These are phyloP conservation scores for Beauveria australis DNA, from an alignment of 2,329 filamentous ascomycete species.

Conservation along the genomic window DNA sequence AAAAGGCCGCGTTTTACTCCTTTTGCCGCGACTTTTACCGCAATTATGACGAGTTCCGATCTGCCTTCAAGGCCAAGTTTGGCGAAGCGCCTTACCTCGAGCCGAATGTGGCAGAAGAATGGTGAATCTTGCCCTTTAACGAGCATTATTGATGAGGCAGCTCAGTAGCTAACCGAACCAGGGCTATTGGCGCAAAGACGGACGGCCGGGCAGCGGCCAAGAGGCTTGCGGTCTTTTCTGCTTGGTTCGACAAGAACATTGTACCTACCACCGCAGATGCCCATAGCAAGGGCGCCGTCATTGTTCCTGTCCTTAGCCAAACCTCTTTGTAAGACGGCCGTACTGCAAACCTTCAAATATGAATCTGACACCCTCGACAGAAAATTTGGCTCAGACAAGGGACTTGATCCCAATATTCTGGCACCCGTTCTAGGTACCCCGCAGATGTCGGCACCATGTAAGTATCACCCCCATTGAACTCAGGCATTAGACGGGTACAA, in stretches of 20 bases:
- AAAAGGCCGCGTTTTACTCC: conserved; percentile 22
- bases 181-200: conserved; percentile 16
- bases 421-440: conserved; percentile 23
- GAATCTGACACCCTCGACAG: not conserved
- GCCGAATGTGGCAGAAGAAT: conserved; percentile 20
- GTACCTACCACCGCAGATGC: conserved; percentile 14
- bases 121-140: conserved; percentile 17
- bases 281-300: conserved; percentile 18
- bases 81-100: conserved; percentile 21
- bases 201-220: not conserved
- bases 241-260: conserved; percentile 25
- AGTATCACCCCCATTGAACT: conserved; percentile 12
- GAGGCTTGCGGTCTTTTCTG: conserved; percentile 21
- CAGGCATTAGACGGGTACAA: not conserved
- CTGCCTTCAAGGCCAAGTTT: conserved; percentile 18
- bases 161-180: conserved; percentile 6
- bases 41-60: conserved; percentile 21
- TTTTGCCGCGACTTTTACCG: conserved; percentile 27
- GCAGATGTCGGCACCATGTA: conserved; percentile 27
- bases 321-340: not conserved
- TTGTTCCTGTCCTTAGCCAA: conserved; percentile 19
- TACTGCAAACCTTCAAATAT: not conserved
- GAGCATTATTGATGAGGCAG: too few relatives aligned
- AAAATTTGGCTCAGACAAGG: conserved; percentile 6
- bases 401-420: conserved; percentile 21